Evolutionary conservation across 495 filamentous ascomycete genomes (phyloP).

Genomic region (Stereocaulon alpinum): DNA sequence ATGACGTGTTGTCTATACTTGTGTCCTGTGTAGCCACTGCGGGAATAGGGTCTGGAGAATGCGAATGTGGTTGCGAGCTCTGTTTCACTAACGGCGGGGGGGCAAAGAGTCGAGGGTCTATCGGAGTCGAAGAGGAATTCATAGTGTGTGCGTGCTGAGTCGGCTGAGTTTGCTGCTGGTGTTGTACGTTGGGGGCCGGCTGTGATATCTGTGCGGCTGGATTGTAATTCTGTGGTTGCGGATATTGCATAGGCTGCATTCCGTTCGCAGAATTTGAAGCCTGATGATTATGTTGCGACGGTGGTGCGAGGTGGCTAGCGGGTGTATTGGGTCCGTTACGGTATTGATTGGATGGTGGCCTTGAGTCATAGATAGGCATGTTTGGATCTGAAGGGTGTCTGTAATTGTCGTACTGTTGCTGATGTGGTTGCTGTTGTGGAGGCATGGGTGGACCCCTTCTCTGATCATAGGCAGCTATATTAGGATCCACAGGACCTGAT

Average conservation of each 20-base stretch:
- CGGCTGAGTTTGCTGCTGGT: slow-evolving; percentile 6
- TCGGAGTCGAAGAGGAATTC: slow-evolving; percentile 18
- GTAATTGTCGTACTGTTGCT: slow-evolving; percentile 9
- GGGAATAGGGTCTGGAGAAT: slow-evolving; percentile 10
- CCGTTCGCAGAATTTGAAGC: slow-evolving; percentile 8
- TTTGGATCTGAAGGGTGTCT: slow-evolving; percentile 12
- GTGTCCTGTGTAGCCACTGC: slow-evolving; percentile 12
- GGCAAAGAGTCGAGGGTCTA: slow-evolving; percentile 23
- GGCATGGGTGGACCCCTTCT: slow-evolving; percentile 5
- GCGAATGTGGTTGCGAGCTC: not conserved
- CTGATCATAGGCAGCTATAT: slow-evolving; percentile 7
- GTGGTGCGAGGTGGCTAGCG: slow-evolving; percentile 3
- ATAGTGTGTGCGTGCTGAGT: not conserved
- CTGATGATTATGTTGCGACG: slow-evolving; percentile 2
- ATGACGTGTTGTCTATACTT: slow-evolving; percentile 1
- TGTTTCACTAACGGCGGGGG: slow-evolving; percentile 13
- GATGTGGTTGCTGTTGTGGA: slow-evolving; percentile 9
- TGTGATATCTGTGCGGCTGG: slow-evolving; percentile 15
- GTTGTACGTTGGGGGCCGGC: slow-evolving; percentile 11
- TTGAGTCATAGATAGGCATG: slow-evolving; percentile 10
- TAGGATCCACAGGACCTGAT: slow-evolving; percentile 7
- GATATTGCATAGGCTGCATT: slow-evolving; percentile 11
- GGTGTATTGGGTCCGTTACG: slow-evolving; percentile 3
- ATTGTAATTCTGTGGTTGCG: slow-evolving; percentile 11
- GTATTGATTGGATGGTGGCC: slow-evolving; percentile 8